Evolutionary conservation across 768 basidiomycete species (phyloP), one percentile per base, ranked within the genome.

Genomic region (Trametes cingulata): DNA sequence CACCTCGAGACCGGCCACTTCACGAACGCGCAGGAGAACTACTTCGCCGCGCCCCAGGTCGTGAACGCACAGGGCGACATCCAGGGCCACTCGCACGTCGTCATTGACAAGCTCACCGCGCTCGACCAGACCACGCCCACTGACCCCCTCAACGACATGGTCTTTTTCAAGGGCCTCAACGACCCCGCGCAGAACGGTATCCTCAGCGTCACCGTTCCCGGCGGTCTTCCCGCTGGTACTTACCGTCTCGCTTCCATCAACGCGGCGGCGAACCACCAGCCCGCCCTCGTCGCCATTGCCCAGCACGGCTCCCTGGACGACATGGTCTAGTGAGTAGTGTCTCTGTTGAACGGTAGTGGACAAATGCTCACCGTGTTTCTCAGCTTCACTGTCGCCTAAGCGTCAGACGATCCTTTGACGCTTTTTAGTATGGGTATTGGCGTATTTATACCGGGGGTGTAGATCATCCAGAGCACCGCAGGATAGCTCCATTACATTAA

Each of bases 71-170:
- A 73, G 10, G 87, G 87, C 53, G 65, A 77, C 42, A 78, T 89
- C 65, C 68, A 80, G 57, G 89, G 87, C 12, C 85, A 88, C 73
- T 75, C 77, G 17, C 88, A 90, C 66, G 71, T 88, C 65, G 85
- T 85, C 42, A 75, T 89, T 54, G 80, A 88, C 71, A 57, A 70
- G 52, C 73, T 90, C 57, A 60, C 68, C 15, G 75, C 79, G 13
- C 71, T 87, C 54, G 73, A 73, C 37, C 76, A 82, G 63, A 82
- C 85, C 13, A 74, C 70, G 0, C 77, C 82, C 1, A 77, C 76
- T 14, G 71, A 87, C 70, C 79, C 83, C 15, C 75, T 66, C 25
- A 69, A 74, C 29, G 55, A 22, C 47, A 88, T 88, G 57, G 79
- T 79, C 12, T 87, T 83, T 73, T 88, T 88, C 78, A 79, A 76